Conservation (phyloP, 768 basidiomycete genomes). For the Tubosaeta sp. region DNA sequence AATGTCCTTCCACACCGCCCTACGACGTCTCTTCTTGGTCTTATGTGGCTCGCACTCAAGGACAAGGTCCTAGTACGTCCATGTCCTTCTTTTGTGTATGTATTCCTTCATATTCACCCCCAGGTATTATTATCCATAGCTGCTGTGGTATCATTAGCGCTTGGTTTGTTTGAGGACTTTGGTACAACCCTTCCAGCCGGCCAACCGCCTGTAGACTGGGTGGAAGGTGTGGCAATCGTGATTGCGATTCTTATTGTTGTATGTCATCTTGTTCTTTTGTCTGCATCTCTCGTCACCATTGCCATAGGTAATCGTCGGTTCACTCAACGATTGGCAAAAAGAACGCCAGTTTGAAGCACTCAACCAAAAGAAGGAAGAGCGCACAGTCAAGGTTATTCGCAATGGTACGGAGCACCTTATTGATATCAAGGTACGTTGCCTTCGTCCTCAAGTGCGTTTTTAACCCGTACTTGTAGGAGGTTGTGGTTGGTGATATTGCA, state of each 20-base stretch:
- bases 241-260: conserved; percentile 74
- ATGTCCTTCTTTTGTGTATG: not conserved
- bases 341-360: conserved; percentile 91
- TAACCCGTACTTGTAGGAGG: conserved; percentile 49
- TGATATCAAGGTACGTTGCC: conserved; percentile 66
- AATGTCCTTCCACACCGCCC: conserved; percentile 72
- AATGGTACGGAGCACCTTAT: conserved; percentile 65
- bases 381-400: conserved; percentile 81
- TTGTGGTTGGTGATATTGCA: conserved; percentile 92
- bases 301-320: conserved; percentile 77
- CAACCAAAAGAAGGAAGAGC: conserved; percentile 95
- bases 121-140: conserved; percentile 89
- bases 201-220: conserved; percentile 90
- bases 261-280: conserved; percentile 22
- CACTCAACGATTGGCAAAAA: conserved; percentile 97
- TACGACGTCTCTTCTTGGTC: conserved; percentile 61
- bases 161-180: conserved; percentile 93
- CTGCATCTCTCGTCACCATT: not conserved
- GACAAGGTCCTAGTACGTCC: conserved; percentile 82
- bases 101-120: conserved; percentile 6
- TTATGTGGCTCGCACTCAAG: conserved; percentile 85
- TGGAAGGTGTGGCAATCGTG: conserved; percentile 86
- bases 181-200: conserved; percentile 56
- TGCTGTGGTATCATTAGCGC: conserved; percentile 86
- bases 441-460: not conserved